Base-by-base conservation (phyloP, 1,139 yeast genomes). In the Blastobotrys apis region DNA sequence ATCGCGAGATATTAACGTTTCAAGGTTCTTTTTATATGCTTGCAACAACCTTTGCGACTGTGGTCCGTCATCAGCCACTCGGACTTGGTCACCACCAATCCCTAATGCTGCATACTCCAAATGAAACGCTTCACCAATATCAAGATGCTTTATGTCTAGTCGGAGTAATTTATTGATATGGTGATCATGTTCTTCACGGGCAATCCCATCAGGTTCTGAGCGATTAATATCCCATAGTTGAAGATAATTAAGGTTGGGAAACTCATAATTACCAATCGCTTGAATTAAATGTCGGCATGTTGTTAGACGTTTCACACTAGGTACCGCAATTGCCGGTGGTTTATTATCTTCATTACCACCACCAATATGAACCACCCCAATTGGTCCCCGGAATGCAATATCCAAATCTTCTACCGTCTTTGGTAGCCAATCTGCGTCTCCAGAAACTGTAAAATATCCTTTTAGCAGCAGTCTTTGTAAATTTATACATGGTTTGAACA, bases 181-280 rank as follows among this genome's bases (percentile, higher is more conserved):
- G 32, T 20, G 29, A 9, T 15, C 12, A 3, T 5, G 10, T 12
- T 15, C 6, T 20, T 27, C 33, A 3, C 17, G 32, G n/a, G n/a
- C n/a, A 4, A 12, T 33, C 22, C 21, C n/a, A 12, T n/a, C 40
- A 12, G 27, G 26, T n/a, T 29, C 16, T 12, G 10, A 25, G 17
- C 15, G 15, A 3, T n/a, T 12, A 21, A 37, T 37, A 21, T 37
- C 40, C 40, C 40, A 37, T 8, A 37, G 3, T n/a, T 37, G 40
- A 3, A 37, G 26, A 29, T 37, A 37, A 13, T 29, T 33, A 6
- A 37, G 33, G 27, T 37, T 37, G 6, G 40, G 40, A 21, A 37
- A 37, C 20, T 37, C 40, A 33, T 37, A 37, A n/a, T 37, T 26
- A 26, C 40, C 40, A 5, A 37, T 29, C 5, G 40, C 33, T 5